Conservation (phyloP, 805 yeast genomes). For the Yamadazyma nakazawae region DNA sequence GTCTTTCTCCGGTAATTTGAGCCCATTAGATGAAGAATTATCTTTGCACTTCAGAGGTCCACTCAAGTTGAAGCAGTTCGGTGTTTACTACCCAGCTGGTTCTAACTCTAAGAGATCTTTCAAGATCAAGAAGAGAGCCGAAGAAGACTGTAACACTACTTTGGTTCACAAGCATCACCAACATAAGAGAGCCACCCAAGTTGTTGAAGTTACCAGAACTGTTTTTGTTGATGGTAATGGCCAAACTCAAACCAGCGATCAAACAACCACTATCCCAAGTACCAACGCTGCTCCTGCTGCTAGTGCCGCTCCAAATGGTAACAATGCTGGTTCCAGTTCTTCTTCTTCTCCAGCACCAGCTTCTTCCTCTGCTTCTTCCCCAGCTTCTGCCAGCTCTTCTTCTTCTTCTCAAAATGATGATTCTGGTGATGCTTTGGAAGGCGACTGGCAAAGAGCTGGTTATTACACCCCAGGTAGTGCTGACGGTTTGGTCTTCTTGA, state of each 20-base stretch:
- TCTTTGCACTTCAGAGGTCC: constrained; percentile 93
- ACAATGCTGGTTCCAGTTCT: constrained; percentile 20
- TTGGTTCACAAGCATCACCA: constrained; percentile 45
- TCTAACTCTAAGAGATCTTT: constrained; percentile 41
- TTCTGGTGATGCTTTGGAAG: constrained; percentile 40
- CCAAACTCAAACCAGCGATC: constrained; percentile 24
- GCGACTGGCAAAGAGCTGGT: constrained; percentile 72
- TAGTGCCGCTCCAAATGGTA: constrained; percentile 17
- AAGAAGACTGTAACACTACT: constrained; percentile 47
- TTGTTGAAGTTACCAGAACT: constrained; percentile 74
- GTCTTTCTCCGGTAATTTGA: constrained; percentile 65
- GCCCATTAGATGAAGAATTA: constrained; percentile 84
- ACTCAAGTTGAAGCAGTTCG: constrained; percentile 73
- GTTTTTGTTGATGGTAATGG: constrained; percentile 67
- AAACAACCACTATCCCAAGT: constrained; percentile 19
- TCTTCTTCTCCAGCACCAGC: constrained; percentile 12
- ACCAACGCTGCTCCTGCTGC: constrained; percentile 18
- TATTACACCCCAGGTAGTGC: constrained; percentile 74
- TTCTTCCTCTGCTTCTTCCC: constrained; percentile 16
- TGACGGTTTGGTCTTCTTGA: constrained; percentile 74
- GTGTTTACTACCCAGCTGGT: constrained; percentile 74
- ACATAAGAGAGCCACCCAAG: constrained; percentile 60
- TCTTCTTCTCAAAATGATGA: constrained; percentile 25
- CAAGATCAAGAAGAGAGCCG: constrained; percentile 18
- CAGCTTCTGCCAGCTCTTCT: constrained; percentile 19